Base-by-base conservation (phyloP, 2,329 filamentous ascomycete species). In the Aspergillus sp. region DNA sequence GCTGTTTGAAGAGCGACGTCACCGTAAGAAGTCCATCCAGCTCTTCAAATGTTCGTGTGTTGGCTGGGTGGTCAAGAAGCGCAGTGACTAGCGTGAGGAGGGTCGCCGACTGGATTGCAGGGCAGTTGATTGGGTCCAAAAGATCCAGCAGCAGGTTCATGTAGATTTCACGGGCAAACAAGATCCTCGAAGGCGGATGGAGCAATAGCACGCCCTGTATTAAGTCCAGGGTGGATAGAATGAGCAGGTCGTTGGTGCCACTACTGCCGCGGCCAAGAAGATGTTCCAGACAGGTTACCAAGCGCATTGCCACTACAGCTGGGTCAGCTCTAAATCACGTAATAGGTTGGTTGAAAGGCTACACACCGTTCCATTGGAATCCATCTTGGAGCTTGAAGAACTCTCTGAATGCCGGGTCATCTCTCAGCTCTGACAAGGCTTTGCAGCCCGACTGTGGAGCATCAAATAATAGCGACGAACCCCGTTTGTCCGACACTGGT, bases 131-230 rank as follows among this genome's bases (percentile, higher is more conserved):
- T 5, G 91, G 90, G 73, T 97, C 93, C 66, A 98, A 89, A 43
- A 98, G 90, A 76, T 98, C 93, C 62, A 98, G 89, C 41, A 98
- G 88, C 57, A 97, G 85, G 73, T 96, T 97, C 93, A 99, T 98
- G 76, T 96, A 90, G 64, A 92, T 88, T 76, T 96, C 92, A 59
- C 92, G 86, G 25, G 88, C 86, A 76, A 98, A 98, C 48, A 98
- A 84, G 14, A 87, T 83, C 73, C 95, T 90, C 69, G 91, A 96
- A 0, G 93, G 90, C 12, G 93, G 93, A 69, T 99, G 95, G 40
- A 99, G 83, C 61, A 98, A 82, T 61, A 98, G 81, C 21, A 89
- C 82, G 17, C 95, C 95, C 77, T 98, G 93, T 37, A 96, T 89
- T 54, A 97, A 81, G 67, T 96, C 91, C 60, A 99, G 83, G 6